These are phyloP conservation scores for Pilaira anomala DNA, from an alignment of 192 early-diverging fungal species.

Conservation along the genomic window DNA sequence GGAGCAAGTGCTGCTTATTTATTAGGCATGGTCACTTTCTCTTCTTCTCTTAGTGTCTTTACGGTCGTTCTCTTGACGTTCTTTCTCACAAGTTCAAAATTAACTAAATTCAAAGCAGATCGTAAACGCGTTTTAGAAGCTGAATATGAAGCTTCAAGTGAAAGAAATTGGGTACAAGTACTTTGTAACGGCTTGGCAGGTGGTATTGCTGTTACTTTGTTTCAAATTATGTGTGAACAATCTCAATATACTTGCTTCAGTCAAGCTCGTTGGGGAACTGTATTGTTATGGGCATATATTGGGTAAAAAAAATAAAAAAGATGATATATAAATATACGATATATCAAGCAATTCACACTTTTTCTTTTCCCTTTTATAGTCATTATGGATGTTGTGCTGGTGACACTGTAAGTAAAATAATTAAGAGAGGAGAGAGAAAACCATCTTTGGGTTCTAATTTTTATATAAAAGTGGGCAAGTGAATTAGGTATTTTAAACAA, in stretches of 20 bases:
- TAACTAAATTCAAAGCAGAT: constrained; percentile 53
- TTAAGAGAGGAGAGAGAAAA: not conserved
- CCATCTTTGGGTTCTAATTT: not conserved
- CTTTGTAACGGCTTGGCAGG: constrained; percentile 49
- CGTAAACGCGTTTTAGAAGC: constrained; percentile 40
- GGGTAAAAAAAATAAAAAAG: constrained; percentile 31
- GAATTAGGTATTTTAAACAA: constrained; percentile 84
- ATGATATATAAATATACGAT: not conserved
- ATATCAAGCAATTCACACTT: too few species aligned
- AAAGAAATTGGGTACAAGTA: constrained; percentile 49
- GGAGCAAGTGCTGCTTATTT: constrained; percentile 72
- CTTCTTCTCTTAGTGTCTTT: constrained; percentile 61
- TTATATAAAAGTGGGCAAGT: constrained; percentile 66
- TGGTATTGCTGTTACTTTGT: constrained; percentile 37
- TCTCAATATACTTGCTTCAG: constrained; percentile 27
- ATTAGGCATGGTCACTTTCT: constrained; percentile 74
- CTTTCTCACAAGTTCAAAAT: constrained; percentile 60
- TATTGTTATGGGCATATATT: constrained; percentile 48
- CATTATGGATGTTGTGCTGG: constrained; percentile 58
- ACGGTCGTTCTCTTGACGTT: constrained; percentile 68
- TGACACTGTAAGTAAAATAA: constrained; percentile 45
- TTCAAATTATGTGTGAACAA: constrained; percentile 41
- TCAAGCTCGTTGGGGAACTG: constrained; percentile 25
- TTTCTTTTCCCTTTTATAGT: constrained; percentile 15
- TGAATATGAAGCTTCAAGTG: constrained; percentile 44